Conservation (phyloP, 805 yeast genomes). For the Saccharomycopsis javanensis region DNA sequence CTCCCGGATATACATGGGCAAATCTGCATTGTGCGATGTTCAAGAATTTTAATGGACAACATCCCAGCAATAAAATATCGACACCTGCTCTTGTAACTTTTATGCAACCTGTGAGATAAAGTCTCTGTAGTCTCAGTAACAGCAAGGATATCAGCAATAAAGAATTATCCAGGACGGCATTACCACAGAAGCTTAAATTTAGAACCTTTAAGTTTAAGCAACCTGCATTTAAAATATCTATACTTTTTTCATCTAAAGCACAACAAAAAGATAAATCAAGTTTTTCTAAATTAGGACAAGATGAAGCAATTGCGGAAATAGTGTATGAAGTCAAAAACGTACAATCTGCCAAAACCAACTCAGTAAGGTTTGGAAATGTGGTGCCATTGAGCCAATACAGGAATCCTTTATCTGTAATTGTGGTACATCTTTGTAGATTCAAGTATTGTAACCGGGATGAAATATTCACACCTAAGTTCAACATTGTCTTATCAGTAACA, state of each 20-base stretch:
- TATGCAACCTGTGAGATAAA: slow-evolving; percentile 59
- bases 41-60: slow-evolving; percentile 40
- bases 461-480: slow-evolving; percentile 52
- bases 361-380: slow-evolving; percentile 43
- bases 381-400: slow-evolving; percentile 48
- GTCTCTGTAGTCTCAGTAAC: slow-evolving; percentile 37
- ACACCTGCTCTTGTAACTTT: slow-evolving; percentile 72
- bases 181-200: slow-evolving; percentile 66
- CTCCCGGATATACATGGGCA: slow-evolving; percentile 53
- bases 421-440: slow-evolving; percentile 65
- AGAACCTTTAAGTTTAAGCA: slow-evolving; percentile 45
- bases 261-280: slow-evolving; percentile 68
- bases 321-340: slow-evolving; percentile 62
- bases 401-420: slow-evolving; percentile 69
- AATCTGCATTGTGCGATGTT: slow-evolving; percentile 67
- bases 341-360: slow-evolving; percentile 56
- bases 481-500: slow-evolving; percentile 58
- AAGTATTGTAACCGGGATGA: slow-evolving; percentile 43
- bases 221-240: slow-evolving; percentile 59
- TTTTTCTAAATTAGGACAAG: slow-evolving; percentile 47
- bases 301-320: slow-evolving; percentile 48
- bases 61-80: slow-evolving; percentile 52
- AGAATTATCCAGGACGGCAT: slow-evolving; percentile 69
- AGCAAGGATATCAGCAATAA: slow-evolving; percentile 49
- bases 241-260: slow-evolving; percentile 57